A percentile compares a stretch with the other conserved stretches of the same genome.
phyloP scores from a whole-genome alignment of 1,284 basidiomycete species.

The Heterobasidion irregulare region DNA sequence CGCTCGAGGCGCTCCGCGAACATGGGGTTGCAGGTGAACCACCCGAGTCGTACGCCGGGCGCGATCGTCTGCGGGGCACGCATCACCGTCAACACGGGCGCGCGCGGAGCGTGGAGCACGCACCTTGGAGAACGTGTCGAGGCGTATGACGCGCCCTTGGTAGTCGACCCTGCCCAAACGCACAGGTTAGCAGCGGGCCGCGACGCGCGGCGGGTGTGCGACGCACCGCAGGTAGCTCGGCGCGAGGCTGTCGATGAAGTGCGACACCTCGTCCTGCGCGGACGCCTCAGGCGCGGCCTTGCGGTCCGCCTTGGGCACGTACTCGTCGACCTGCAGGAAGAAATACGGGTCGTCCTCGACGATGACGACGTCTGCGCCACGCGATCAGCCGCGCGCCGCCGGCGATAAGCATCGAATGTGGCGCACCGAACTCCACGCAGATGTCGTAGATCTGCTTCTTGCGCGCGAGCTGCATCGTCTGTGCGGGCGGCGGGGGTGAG shows the following conservation, averaged over 20 bases:
- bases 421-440: constrained; percentile 64
- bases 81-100: neutral
- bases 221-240: constrained; percentile 62
- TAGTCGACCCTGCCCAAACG: constrained; percentile 44
- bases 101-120: neutral
- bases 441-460: constrained; percentile 78
- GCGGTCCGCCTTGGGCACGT: constrained; percentile 37
- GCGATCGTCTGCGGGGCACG: constrained; percentile 48
- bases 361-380: constrained; percentile 51
- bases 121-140: constrained; percentile 79
- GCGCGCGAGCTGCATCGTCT: constrained; percentile 58
- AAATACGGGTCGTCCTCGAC: constrained; percentile 82
- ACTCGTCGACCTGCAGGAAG: constrained; percentile 58
- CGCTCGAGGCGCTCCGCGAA: constrained; percentile 74
- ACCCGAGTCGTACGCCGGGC: constrained; percentile 73
- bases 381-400: neutral
- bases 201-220: constrained; percentile 20
- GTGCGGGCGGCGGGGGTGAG: neutral
- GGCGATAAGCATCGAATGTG: neutral
- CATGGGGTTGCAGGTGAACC: constrained; percentile 66
- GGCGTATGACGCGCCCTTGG: constrained; percentile 71
- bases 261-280: constrained; percentile 23
- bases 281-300: constrained; percentile 14
- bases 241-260: constrained; percentile 45
- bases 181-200: too few species aligned